Base-by-base conservation (phyloP, 495 filamentous ascomycete species). In the Astrothelium macrocarpum region DNA sequence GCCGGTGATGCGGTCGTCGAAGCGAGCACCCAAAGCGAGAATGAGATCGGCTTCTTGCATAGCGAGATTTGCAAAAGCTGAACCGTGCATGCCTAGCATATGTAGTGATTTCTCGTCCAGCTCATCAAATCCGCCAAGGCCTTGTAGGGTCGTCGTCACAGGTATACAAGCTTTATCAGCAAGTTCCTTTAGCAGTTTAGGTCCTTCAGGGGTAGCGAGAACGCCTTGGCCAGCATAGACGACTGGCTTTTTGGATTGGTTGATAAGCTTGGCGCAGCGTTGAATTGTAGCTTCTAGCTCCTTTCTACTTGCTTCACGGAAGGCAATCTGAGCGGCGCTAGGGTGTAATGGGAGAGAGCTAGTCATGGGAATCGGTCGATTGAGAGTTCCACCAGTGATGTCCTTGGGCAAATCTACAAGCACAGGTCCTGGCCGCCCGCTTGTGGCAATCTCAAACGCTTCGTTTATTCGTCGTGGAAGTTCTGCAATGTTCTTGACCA, bases 31-130 rank as follows among this genome's bases (percentile, higher is more conserved):
- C 23, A 91, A 84, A 36, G 85, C 86, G 64, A 91, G 86, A 75
- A 91, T 87, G 60, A 91, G 78, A 71, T 91, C 88, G 11, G 88
- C 84, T 67, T 89, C 84, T 73, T 91, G 87, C 73, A 91, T 89
- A 5, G 88, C 79, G 79, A 89, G 82, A 78, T 91, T 91, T 68
- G 88, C 88, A 73, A 87, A 91, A 2, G 86, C 85, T 3, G 86
- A 84, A 62, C 88, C 88, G 76, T 91, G 87, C 88, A 91, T 91
- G 63, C 88, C 88, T 26, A 91, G 82, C 88, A 91, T 91, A 75
- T 90, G 87, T 53, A 91, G 79, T 58, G 85, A 82, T 81, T 89
- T 89, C 65, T 84, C 80, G 71, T 91, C 87, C 12, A 88, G 77
- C 71, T 91, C 88, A 68, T 91, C 87, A 62, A 85, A 91, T n/a